Conservation (phyloP, 345 rosid species). For the Syzygium oleosum region DNA sequence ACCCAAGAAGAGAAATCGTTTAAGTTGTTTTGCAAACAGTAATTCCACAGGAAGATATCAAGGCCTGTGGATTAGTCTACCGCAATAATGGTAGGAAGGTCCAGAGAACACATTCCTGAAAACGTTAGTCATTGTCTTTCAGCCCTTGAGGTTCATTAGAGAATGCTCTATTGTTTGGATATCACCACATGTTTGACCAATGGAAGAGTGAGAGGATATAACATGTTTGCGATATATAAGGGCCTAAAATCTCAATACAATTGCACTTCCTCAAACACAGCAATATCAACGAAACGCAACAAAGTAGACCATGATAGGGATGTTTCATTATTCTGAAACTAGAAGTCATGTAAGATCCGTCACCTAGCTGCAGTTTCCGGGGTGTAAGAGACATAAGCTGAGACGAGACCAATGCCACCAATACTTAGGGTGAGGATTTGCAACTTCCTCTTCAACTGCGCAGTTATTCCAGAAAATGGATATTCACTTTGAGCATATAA, state of each 20-base stretch:
- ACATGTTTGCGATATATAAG: neutral
- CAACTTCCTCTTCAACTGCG: conserved; percentile 72
- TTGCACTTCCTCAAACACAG: neutral
- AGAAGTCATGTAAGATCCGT: neutral
- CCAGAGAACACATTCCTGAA: neutral
- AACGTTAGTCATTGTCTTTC: neutral
- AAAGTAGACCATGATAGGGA: neutral
- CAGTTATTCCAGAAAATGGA: neutral
- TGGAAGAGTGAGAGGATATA: neutral
- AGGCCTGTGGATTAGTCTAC: neutral
- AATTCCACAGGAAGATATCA: neutral
- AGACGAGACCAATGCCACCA: conserved; percentile 80
- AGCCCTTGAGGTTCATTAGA: neutral
- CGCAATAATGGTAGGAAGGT: neutral
- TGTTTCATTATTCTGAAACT: neutral
- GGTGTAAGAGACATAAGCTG: conserved; percentile 70
- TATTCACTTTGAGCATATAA: neutral
- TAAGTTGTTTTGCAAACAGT: neutral
- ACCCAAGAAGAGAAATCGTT: neutral
- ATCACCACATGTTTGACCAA: neutral
- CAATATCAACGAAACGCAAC: neutral
- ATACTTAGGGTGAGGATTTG: conserved; percentile 66
- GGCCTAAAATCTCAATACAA: neutral
- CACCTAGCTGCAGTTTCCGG: conserved; percentile 88
- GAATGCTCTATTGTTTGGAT: neutral